These are phyloP conservation scores for Phytopythium sindhum DNA, from an alignment of 352 stramenopile genomes.

Conservation along the genomic window DNA sequence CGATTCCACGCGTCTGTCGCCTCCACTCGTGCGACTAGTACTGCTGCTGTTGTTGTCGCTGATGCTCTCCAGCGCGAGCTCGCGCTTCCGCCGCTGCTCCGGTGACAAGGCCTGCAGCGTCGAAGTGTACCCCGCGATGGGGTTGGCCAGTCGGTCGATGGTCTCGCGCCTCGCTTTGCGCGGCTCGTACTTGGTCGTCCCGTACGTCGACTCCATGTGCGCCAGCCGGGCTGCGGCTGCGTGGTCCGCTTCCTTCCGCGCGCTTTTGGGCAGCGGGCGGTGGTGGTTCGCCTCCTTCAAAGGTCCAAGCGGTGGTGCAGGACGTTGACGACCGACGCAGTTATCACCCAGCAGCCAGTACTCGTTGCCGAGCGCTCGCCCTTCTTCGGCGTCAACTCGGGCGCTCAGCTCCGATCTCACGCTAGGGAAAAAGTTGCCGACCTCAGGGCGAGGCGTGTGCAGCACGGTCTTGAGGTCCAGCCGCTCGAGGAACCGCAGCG, in stretches of 20 bases:
- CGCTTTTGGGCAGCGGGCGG: slow-evolving; percentile 2
- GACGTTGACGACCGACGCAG: background rate
- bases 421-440: slow-evolving; percentile 37
- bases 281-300: slow-evolving; percentile 3
- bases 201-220: slow-evolving; percentile 65
- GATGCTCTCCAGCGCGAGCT: slow-evolving; percentile 18
- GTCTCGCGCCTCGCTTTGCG: slow-evolving; percentile 57
- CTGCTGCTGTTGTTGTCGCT: background rate
- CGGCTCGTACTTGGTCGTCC: slow-evolving; percentile 35
- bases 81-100: slow-evolving; percentile 48
- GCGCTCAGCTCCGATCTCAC: background rate
- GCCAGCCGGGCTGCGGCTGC: slow-evolving; percentile 27
- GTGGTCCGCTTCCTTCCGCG: slow-evolving; percentile 2
- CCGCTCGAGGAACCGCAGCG: slow-evolving; percentile 52
- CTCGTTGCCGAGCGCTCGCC: background rate
- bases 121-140: slow-evolving; percentile 61
- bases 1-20: background rate
- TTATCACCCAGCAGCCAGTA: background rate
- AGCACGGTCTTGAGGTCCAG: slow-evolving; percentile 63
- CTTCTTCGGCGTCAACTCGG: background rate
- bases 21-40: background rate
- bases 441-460: slow-evolving; percentile 51
- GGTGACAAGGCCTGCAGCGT: slow-evolving; percentile 60
- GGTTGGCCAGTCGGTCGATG: slow-evolving; percentile 60
- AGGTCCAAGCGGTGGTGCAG: background rate